Percentiles rank a stretch among this genome's conserved stretches.
These are phyloP conservation scores for Phlyctochytrium arcticum DNA, from an alignment of 192 early-diverging fungal species.

Conservation along the genomic window DNA sequence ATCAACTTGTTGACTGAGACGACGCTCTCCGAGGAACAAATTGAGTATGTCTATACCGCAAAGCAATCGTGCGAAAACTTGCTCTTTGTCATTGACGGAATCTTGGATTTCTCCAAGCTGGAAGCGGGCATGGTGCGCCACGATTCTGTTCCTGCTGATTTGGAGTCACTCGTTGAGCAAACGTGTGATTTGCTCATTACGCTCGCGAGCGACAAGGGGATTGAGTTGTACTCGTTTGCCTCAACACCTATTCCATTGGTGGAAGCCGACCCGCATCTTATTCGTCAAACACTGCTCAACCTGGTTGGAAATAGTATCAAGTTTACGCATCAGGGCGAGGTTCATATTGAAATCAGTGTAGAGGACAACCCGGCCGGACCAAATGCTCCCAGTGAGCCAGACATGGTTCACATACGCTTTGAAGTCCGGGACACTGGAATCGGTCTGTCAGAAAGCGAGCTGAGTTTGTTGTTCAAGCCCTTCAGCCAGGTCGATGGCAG, in stretches of 20 bases:
- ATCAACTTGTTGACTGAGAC: not conserved
- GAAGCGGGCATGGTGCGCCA: not conserved
- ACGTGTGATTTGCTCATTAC: not conserved
- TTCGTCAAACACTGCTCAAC: not conserved
- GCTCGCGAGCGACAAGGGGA: not conserved
- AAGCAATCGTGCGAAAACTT: not conserved
- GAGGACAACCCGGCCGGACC: too few species aligned
- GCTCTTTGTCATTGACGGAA: not conserved
- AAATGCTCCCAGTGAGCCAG: too few species aligned
- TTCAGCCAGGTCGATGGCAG: not conserved
- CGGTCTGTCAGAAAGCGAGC: not conserved
- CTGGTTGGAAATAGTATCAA: not conserved
- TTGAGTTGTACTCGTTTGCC: not conserved
- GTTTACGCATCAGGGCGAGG: not conserved
- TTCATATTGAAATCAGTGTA: not conserved
- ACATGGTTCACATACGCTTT: not conserved
- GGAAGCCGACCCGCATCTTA: not conserved
- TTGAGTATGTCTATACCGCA: not conserved
- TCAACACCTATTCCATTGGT: not conserved
- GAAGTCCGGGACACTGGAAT: not conserved
- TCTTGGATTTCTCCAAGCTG: not conserved
- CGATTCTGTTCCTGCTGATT: not conserved
- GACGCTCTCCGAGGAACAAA: not conserved
- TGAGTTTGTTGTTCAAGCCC: not conserved
- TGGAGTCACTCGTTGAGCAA: not conserved